These are phyloP conservation scores for Salix suchowensis DNA, from an alignment of 345 rosid genomes.

Conservation along the genomic window DNA sequence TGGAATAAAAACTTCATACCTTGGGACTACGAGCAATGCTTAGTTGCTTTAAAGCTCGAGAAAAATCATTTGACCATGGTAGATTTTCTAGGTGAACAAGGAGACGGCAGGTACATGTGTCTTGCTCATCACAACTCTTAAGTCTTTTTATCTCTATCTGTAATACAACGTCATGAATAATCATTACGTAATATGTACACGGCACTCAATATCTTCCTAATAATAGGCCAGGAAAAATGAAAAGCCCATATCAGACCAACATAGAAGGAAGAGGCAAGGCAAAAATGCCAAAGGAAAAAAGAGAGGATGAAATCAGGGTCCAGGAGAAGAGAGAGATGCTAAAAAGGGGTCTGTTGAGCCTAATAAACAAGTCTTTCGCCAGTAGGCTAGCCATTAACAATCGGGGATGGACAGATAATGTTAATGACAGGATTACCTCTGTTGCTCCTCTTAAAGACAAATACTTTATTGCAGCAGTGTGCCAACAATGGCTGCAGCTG, in stretches of 20 bases:
- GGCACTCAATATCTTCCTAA: background rate
- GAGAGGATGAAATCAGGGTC: background rate
- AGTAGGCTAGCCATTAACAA: background rate
- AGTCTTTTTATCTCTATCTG: conserved; percentile 54
- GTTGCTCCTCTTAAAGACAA: conserved; percentile 35
- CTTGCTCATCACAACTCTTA: conserved; percentile 46
- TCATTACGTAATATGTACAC: background rate
- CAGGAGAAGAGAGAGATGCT: background rate
- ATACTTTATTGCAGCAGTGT: conserved; percentile 61
- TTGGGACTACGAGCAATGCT: conserved; percentile 60
- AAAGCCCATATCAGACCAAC: background rate
- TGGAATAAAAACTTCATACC: conserved; percentile 36
- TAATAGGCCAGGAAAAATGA: background rate
- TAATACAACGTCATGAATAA: conserved; percentile 4
- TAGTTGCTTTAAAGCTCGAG: conserved; percentile 51
- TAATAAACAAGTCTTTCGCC: background rate
- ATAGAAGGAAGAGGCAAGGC: background rate
- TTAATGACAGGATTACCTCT: conserved; percentile 38
- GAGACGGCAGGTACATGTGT: conserved; percentile 57
- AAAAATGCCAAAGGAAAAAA: background rate
- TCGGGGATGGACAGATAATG: background rate
- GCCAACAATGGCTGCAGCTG: conserved; percentile 80
- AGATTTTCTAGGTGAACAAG: conserved; percentile 38
- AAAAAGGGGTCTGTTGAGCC: background rate
- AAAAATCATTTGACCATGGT: conserved; percentile 73